Evolutionary conservation across 441 rosid genomes (phyloP), one percentile per base, ranked within the genome.

Genomic region (Brassica balearica): DNA sequence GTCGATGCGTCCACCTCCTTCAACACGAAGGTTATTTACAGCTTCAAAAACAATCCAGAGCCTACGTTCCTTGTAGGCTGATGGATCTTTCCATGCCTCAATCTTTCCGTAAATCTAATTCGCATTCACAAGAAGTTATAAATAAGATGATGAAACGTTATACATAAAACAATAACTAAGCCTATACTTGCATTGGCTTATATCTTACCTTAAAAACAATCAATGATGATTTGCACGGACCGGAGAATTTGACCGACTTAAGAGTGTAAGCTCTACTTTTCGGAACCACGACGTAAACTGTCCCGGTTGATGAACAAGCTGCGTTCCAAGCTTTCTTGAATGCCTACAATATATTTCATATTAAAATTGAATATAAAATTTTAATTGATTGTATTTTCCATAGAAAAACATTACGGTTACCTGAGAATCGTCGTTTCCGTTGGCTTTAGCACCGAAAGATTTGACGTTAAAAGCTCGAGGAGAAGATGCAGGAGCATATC

Each of bases 1-100:
- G 68, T 95, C 68, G 51, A 95, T 90, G 71, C 80, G 82, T 34
- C 99, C 98, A 3, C 95, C 96, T 14, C 99, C 99, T 80, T 82
- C 85, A 11, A 95, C 90, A 59, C 84, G 80, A 20, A 93, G 80
- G 60, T 88, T 86, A 29, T 68, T 8, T 0, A 91, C 87, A 56
- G 71, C 82, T 0, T 88, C 71, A 41, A 93, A 93, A 2, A 75
- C 67, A 53, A 95, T 75, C 99, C 99, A 95, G 23, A 75, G 87
- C 9, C 75, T 83, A 19, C 82, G 80, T n/a, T 89, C 88, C 0
- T 66, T 68, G 82, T 84, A 92, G 77, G 86, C 89, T 1, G 84
- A 84, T 74, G 11, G 82, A 53, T 80, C 14, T 4, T 1, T 62
- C 3, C 92, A 83, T 29, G 98, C 99, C 71, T 71, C 83, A 2